phyloP scores from a whole-genome alignment of 2,329 filamentous ascomycete species.

The Malbranchea zuffiana region DNA sequence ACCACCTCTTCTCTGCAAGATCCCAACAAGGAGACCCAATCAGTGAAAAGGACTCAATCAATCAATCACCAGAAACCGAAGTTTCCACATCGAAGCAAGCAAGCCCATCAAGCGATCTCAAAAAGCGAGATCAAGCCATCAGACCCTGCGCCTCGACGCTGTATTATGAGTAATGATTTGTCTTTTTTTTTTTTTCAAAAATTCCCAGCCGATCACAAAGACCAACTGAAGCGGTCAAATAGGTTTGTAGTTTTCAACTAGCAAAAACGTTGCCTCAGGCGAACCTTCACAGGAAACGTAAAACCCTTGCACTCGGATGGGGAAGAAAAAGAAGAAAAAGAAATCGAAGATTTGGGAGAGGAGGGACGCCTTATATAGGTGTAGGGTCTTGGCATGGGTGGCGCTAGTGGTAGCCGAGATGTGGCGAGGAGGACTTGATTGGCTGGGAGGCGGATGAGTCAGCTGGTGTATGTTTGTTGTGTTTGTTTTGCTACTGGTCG shows the following conservation, averaged over 20 bases:
- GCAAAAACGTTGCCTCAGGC: constrained; percentile 75
- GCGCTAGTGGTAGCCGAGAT: constrained; percentile 14
- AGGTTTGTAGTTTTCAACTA: constrained; percentile 68
- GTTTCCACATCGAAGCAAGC: constrained; percentile 2
- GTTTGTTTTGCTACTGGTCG: background rate
- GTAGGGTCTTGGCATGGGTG: no score
- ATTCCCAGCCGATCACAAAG: constrained; percentile 62
- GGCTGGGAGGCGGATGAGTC: constrained; percentile 8
- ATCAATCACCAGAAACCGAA: background rate
- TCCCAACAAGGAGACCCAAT: constrained; percentile 13
- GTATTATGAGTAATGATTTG: background rate
- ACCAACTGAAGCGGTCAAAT: constrained; percentile 61
- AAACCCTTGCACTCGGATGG: constrained; percentile 60
- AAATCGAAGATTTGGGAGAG: constrained; percentile 6
- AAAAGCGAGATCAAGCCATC: constrained; percentile 1
- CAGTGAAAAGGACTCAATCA: constrained; percentile 15
- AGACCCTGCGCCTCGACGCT: background rate
- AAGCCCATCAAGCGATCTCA: background rate
- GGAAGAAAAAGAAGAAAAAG: constrained; percentile 34
- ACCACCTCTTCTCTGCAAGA: constrained; percentile 14
- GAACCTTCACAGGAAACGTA: constrained; percentile 72
- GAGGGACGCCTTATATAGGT: constrained; percentile 14
- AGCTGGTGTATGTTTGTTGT: background rate
- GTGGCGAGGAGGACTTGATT: constrained; percentile 15
- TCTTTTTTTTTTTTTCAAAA: constrained; percentile 47